These are phyloP conservation scores for Pseudoperonospora humuli DNA, from an alignment of 352 stramenopile species.

Conservation along the genomic window DNA sequence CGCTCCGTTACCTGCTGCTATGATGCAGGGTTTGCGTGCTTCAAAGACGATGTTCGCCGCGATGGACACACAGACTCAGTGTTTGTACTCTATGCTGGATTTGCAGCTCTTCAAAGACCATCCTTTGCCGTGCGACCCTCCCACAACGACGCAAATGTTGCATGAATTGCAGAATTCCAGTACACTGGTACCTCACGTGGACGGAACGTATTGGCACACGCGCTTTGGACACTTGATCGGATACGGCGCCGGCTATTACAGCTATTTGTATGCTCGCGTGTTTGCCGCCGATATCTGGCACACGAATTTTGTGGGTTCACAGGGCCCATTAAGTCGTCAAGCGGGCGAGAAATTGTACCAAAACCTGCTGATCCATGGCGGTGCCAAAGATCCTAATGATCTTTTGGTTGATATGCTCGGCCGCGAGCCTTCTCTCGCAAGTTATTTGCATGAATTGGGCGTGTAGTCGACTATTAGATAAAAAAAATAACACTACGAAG, in stretches of 20 bases:
- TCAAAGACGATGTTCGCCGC: constrained; percentile 87
- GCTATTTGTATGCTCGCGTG: constrained; percentile 87
- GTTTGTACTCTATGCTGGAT: constrained; percentile 76
- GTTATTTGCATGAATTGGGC: constrained; percentile 68
- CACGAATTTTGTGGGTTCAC: constrained; percentile 45
- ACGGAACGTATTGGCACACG: constrained; percentile 78
- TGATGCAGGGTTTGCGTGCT: constrained; percentile 63
- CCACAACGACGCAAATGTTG: constrained; percentile 51
- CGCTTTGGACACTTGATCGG: constrained; percentile 85
- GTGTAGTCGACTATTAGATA: constrained; percentile 21
- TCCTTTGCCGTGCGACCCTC: constrained; percentile 29
- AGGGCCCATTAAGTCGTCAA: constrained; percentile 42
- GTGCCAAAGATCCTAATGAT: constrained; percentile 79
- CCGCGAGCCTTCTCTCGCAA: constrained; percentile 39
- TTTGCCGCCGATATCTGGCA: constrained; percentile 88
- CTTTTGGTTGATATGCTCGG: constrained; percentile 74
- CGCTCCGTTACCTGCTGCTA: constrained; percentile 60
- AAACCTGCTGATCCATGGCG: constrained; percentile 80
- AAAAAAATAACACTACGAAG: background rate
- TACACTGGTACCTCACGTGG: constrained; percentile 68
- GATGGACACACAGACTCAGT: constrained; percentile 85
- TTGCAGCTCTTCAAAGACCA: constrained; percentile 62
- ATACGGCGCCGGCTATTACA: constrained; percentile 90
- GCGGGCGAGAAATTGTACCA: constrained; percentile 58
- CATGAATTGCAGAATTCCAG: constrained; percentile 59